Evolutionary conservation across 2,329 filamentous ascomycete genomes (phyloP), one percentile per base, ranked within the genome.

Genomic region (Penicillium sp.): DNA sequence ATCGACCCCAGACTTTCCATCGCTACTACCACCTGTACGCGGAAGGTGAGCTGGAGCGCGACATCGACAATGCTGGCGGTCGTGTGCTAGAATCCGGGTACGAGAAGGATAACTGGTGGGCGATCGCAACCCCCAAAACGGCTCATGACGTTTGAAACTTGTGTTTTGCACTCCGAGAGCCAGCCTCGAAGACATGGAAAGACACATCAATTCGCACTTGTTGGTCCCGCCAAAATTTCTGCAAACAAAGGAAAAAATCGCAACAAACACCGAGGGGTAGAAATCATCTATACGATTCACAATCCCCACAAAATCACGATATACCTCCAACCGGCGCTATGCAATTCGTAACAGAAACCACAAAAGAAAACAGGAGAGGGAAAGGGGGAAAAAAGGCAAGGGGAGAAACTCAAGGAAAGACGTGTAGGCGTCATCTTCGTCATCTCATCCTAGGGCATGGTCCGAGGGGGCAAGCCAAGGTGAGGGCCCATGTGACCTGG

Each of bases 91-190:
- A 87, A 57, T 82, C 81, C 52, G 93, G 93, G 31, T 98, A 97
- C 70, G 93, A 98, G 66, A 90, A 84, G 73, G 93, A 97, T 66
- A 98, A 98, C 72, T 97, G 93, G 93, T 98, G 91, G 91, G 88
- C 83, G 47, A 83, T 95, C 65, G 78, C 75, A 50, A 67, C 69
- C 54, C 64, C 48, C 52, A 61, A 57, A 43, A 55, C 55, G 49
- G 49, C 47, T 43, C 49, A 53, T 55, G 15, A 19, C 44, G 53
- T 53, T 45, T 51, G 43, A 52, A 45, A 43, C 32, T 34, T 34
- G 29, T 45, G 41, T 19, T 45, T 32, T 48, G 46, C 48, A 43
- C 54, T 61, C 49, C 61, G 59, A 62, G 61, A 62, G 52, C 66
- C 65, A 63, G 64, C 58, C 64, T 61, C 61, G 59, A 57, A 58